Base-by-base conservation (phyloP, 1,284 basidiomycete genomes). In the Exobasidium rhododendri region DNA sequence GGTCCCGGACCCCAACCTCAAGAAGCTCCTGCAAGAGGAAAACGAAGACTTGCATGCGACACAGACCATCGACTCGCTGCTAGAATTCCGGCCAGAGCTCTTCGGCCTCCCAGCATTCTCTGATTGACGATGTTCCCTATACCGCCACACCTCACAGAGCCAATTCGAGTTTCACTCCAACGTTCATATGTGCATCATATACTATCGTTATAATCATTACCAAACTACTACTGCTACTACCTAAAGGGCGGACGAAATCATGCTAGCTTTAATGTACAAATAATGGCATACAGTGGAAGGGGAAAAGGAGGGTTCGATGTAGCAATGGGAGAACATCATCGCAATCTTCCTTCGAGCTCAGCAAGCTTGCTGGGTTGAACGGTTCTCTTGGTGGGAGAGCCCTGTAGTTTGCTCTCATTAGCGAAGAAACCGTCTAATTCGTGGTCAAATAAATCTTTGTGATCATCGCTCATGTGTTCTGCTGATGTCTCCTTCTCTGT, bases 81-180 rank as follows among this genome's bases (percentile, higher is more conserved):
- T 69, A 45, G 72, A 77, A 24, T 78, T 77, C 56, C 64, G 69
- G 20, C 77, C 77, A 0, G 72, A 75, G 44, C 62, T 64, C 22
- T 78, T 74, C 73, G 77, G 75, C 14, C 59, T 78, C 17, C 77
- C 77, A 22, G 61, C 77, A 1, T 78, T 50, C n/a, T n/a, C n/a
- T n/a, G n/a, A n/a, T n/a, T n/a, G n/a, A n/a, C n/a, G n/a, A n/a
- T n/a, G n/a, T n/a, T n/a, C n/a, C n/a, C n/a, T n/a, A n/a, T n/a
- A n/a, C n/a, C n/a, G n/a, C n/a, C n/a, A n/a, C n/a, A n/a, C n/a
- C n/a, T n/a, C n/a, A n/a, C n/a, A n/a, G n/a, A n/a, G n/a, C n/a
- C n/a, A n/a, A n/a, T n/a, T n/a, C n/a, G n/a, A n/a, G n/a, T n/a
- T n/a, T n/a, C n/a, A n/a, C n/a, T 50, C 5, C n/a, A 50, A 50